A percentile compares a stretch with the other conserved stretches of the same genome.
Conservation (phyloP, 768 basidiomycete species). For the Trametes meyenii region DNA sequence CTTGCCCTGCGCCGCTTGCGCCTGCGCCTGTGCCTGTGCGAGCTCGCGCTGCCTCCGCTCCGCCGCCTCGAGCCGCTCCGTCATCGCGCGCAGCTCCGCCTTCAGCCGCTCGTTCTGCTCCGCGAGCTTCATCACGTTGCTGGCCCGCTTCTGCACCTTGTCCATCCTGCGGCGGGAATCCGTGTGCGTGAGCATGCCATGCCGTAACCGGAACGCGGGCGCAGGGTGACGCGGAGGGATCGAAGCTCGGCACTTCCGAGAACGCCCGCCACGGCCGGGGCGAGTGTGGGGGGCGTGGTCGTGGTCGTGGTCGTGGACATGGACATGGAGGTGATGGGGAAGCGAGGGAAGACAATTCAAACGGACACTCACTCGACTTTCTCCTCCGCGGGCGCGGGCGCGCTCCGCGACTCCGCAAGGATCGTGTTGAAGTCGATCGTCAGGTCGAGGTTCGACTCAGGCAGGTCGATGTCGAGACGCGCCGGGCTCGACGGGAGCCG, state of each 20-base stretch:
- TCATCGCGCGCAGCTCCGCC: constrained; percentile 74
- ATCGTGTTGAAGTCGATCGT: constrained; percentile 34
- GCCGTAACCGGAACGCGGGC: not conserved
- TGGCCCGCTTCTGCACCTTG: constrained; percentile 67
- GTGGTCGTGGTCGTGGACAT: not conserved
- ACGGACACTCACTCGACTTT: constrained; percentile 9
- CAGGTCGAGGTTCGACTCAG: constrained; percentile 33
- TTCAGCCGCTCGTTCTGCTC: constrained; percentile 82
- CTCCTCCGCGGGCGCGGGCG: not conserved
- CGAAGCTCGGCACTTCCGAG: too few species aligned
- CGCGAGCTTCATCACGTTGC: constrained; percentile 74
- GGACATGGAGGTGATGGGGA: not conserved
- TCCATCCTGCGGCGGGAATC: constrained; percentile 24
- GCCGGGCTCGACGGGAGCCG: constrained; percentile 21
- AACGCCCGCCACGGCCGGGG: too few species aligned
- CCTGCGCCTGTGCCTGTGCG: constrained; percentile 35
- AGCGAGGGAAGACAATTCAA: not conserved
- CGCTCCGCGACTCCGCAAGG: constrained; percentile 18
- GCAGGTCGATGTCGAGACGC: constrained; percentile 32
- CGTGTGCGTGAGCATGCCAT: constrained; percentile 1
- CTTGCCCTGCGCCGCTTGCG: constrained; percentile 1
- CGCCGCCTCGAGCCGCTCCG: constrained; percentile 71
- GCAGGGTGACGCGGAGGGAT: not conserved
- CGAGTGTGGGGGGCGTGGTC: not conserved
- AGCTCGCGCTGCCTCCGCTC: constrained; percentile 60